Evolutionary conservation across 2,329 filamentous ascomycete genomes (phyloP).

Genomic region (Simplicillium aogashimaense): DNA sequence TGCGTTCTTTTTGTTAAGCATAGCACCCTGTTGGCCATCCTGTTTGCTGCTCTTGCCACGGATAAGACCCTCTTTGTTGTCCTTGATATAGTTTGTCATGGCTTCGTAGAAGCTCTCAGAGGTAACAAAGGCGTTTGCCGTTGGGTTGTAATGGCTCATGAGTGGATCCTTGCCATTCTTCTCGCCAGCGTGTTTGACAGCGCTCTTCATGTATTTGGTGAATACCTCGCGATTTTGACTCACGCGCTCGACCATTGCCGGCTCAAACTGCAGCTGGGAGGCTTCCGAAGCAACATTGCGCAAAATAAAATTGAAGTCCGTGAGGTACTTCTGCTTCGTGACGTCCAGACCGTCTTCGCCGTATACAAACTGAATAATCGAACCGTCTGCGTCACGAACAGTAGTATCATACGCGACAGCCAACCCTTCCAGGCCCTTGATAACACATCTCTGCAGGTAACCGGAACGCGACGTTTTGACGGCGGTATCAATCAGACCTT

Average conservation of each 20-base stretch:
- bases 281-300: constrained; percentile 77
- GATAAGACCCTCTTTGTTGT: constrained; percentile 57
- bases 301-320: constrained; percentile 81
- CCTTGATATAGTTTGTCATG: constrained; percentile 68
- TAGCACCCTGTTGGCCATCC: constrained; percentile 11
- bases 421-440: constrained; percentile 97
- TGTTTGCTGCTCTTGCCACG: constrained; percentile 29
- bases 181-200: constrained; percentile 55
- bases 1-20: constrained; percentile 60
- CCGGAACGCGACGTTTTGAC: constrained; percentile 97
- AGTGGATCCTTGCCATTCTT: constrained; percentile 63
- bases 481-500: constrained; percentile 96
- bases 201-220: constrained; percentile 72
- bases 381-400: constrained; percentile 88
- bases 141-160: constrained; percentile 62
- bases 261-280: constrained; percentile 61
- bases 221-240: constrained; percentile 47
- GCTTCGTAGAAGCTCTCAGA: constrained; percentile 76
- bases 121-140: constrained; percentile 71
- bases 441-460: constrained; percentile 91
- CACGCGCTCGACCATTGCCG: constrained; percentile 33
- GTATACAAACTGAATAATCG: constrained; percentile 89
- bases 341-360: constrained; percentile 94
- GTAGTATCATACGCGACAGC: constrained; percentile 89
- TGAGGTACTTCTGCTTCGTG: constrained; percentile 85